A percentile compares a stretch with the other conserved stretches of the same genome.
These are phyloP conservation scores for Colletotrichum caudatum DNA, from an alignment of 2,329 filamentous ascomycete genomes.

Conservation along the genomic window DNA sequence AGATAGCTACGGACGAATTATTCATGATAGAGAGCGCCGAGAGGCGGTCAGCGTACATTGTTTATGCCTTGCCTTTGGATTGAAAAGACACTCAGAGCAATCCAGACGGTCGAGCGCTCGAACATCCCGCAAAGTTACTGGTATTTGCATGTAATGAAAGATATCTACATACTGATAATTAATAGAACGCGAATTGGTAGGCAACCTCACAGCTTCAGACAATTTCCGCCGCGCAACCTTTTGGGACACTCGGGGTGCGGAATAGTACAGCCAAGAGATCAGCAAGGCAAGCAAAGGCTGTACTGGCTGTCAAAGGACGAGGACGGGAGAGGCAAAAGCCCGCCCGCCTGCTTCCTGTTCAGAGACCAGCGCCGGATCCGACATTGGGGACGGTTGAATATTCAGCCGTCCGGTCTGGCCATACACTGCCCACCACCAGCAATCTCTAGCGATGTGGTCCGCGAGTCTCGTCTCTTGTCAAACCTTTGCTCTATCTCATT, in stretches of 20 bases:
- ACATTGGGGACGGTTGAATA: background rate
- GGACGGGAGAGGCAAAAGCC: background rate
- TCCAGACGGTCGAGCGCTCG: background rate
- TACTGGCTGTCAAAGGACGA: background rate
- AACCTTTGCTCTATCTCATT: background rate
- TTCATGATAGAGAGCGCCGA: conserved; percentile 4
- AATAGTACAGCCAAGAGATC: background rate
- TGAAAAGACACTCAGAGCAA: background rate
- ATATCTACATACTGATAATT: conserved; percentile 27
- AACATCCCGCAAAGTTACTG: conserved; percentile 6
- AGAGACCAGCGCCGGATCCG: conserved; percentile 12
- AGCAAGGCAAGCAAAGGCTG: conserved; percentile 4
- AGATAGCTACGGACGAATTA: background rate
- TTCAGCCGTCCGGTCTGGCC: background rate
- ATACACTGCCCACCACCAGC: background rate
- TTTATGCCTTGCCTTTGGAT: background rate
- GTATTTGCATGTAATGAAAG: conserved; percentile 17
- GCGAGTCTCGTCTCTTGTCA: background rate
- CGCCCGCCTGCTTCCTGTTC: background rate
- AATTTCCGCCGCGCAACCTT: background rate
- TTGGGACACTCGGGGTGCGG: background rate
- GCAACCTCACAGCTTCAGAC: background rate
- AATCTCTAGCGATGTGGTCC: background rate
- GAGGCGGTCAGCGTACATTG: background rate
- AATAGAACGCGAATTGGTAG: conserved; percentile 17